Evolutionary conservation across 2,329 filamentous ascomycete genomes (phyloP), one percentile per base, ranked within the genome.

Genomic region (Colletotrichum melonis): DNA sequence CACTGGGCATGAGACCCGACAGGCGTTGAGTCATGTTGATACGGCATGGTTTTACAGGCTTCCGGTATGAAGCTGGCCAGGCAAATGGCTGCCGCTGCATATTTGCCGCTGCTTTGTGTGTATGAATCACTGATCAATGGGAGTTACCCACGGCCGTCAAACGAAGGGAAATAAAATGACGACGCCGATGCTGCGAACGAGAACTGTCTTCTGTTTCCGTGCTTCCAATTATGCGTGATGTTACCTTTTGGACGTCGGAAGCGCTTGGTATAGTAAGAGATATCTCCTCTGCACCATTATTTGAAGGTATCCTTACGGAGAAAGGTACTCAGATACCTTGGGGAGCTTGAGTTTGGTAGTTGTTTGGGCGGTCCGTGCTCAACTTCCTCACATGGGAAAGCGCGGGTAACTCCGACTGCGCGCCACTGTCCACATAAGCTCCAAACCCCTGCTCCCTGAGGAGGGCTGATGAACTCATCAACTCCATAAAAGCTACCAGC

Each of bases 101-200:
- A 49, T 49, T 49, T 42, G 26, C 35, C 28, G 54, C 46, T 67
- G 72, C 63, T 74, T 72, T 72, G 68, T 66, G 46, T 70, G 70
- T 73, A 73, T 73, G 67, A 73, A 16, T 73, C 70, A 73, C 49
- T 73, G 70, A 57, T 70, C 55, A 70, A 56, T 70, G 67, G 70
- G 55, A 63, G 58, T 60, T 42, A 55, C 30, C 28, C 38, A 57
- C 60, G 70, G 70, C 60, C 55, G 60, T 73, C 67, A 49, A 68
- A 66, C 46, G 60, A 73, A 70, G 46, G 70, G 35, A 70, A 73
- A 73, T 73, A 64, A 70, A 73, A 60, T 30, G 55, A 73, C 70
- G 70, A 38, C 64, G 59, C 60, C 70, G 67, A 73, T 49, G 62
- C 24, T 62, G 46, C 46, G 16, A 49, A 63, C 19, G 22, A 46